Base-by-base conservation (phyloP, 768 basidiomycete genomes). In the Naematelia aurantialba region DNA sequence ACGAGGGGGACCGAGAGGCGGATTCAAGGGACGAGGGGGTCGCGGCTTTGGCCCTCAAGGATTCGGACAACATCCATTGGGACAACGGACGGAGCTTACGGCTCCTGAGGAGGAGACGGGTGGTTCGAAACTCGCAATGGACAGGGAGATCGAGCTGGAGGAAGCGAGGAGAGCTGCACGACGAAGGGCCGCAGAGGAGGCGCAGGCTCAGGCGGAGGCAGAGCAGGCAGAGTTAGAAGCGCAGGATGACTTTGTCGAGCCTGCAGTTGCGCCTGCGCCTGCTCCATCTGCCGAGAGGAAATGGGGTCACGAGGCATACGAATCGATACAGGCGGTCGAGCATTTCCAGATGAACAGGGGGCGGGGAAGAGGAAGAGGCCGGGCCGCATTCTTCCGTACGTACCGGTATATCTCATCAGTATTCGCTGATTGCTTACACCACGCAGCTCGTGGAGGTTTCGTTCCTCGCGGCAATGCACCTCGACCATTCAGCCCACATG, bases 231-330 rank as follows among this genome's bases (percentile, higher is more conserved):
- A 29, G 26, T 24, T 27, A 45, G 53, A 49, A 49, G 39, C 19
- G 26, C 26, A 46, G 50, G 24, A 13, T 13, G 54, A 61, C 31
- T 24, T 30, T 5, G 31, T 45, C 5, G 59, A 55, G 24, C 49
- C 21, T 34, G 26, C 42, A 29, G 5, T 31, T 21, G 27, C 22
- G 31, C 52, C 19, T 31, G 29, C 19, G 44, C 52, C 52, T 5
- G 45, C 30, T 21, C 10, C 22, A n/a, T 52, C 22, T 56, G 13
- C n/a, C 17, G 56, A 42, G 30, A 34, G 31, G 14, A 61, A 68
- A 26, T 73, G 69, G 72, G 72, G 72, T 21, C 72, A 73, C 49
- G 69, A 73, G 27, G 72, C 47, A 1, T 73, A 59, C 46, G 72
- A 73, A 45, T 58, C 60, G 26, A 60, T 65, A 4, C 47, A 45